Base-by-base conservation (phyloP, 2,329 filamentous ascomycete species). In the Cladophialophora chaetospira region DNA sequence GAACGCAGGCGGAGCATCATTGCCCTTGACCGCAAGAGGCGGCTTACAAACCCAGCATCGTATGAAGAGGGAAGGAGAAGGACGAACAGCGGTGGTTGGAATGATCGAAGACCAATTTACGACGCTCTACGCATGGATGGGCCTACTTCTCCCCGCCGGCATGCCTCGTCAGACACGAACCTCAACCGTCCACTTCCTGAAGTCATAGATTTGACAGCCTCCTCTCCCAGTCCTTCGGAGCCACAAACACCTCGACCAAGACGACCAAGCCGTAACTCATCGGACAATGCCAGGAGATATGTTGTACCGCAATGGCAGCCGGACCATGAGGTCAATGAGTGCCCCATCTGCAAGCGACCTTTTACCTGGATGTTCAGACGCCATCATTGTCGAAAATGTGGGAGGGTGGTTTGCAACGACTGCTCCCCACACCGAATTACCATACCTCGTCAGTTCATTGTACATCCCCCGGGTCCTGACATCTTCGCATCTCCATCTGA, bases 371-470 rank as follows among this genome's bases (percentile, higher is more conserved):
- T 91, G 75, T 86, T 90, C 69, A 82, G 93, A 61, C 95, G 95
- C 70, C 93, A 97, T 74, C 93, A 97, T 70, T 97, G 93, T 79
- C 84, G 92, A 82, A 97, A 96, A 82, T 97, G 93, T 70, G 93
- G 93, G 43, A 81, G 91, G 60, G 92, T 97, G 6, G 93, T 97
- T 21, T 97, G 93, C 73, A 86, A 87, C 56, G 80, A 85, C 17
- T 97, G 93, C 75, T 97, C 93, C 2, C 93, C 93, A 3, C 93
- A 97, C 72, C 85, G 91, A 60, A 97, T 97, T 69, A 96, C 89
- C 3, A 97, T 97, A 62, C 93, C 93, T 1, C 84, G 92, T 63
- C 89, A 94, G 69, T 97, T 90, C 71, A 96, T 97, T 63, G 91
- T 97, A 23, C 87, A 88, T 45, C 88, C 89, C 2, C 88, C 88